Conservation (phyloP, 805 yeast species). For the Candida suzukii region DNA sequence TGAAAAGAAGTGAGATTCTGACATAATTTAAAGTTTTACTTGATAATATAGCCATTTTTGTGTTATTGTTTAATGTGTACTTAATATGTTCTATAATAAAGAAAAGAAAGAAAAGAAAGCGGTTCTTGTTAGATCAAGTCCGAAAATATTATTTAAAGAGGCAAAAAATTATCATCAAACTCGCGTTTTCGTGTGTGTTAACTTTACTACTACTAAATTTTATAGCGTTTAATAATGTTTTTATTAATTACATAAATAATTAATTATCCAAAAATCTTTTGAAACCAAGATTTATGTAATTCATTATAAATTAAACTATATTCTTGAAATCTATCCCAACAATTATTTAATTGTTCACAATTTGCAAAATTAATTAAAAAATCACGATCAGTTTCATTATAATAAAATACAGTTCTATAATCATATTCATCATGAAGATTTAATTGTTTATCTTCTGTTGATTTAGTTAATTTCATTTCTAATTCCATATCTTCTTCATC, state of each 20-base stretch:
- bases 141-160: too few relatives aligned
- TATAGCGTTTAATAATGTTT: not conserved
- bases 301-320: slow-evolving; percentile 24
- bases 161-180: too few relatives aligned
- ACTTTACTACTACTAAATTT: not conserved
- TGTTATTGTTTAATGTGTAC: not conserved
- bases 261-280: slow-evolving; percentile 15
- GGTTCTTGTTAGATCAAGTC: too few relatives aligned
- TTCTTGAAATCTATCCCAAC: slow-evolving; percentile 34
- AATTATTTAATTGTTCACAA: slow-evolving; percentile 29
- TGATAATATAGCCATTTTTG: slow-evolving; percentile 21
- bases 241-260: too few relatives aligned
- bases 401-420: slow-evolving; percentile 22
- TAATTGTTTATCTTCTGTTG: slow-evolving; percentile 6
- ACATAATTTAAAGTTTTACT: slow-evolving; percentile 16
- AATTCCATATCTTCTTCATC: slow-evolving; percentile 18
- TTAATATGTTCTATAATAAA: not conserved
- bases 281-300: slow-evolving; percentile 26
- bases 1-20: slow-evolving; percentile 13
- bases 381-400: slow-evolving; percentile 29
- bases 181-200: too few relatives aligned
- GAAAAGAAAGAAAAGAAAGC: not conserved
- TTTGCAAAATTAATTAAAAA: slow-evolving; percentile 33
- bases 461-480: slow-evolving; percentile 12
- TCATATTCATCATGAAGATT: slow-evolving; percentile 11